Evolutionary conservation across 2,329 filamentous ascomycete species (phyloP).

Genomic region (Thelonectria olida): DNA sequence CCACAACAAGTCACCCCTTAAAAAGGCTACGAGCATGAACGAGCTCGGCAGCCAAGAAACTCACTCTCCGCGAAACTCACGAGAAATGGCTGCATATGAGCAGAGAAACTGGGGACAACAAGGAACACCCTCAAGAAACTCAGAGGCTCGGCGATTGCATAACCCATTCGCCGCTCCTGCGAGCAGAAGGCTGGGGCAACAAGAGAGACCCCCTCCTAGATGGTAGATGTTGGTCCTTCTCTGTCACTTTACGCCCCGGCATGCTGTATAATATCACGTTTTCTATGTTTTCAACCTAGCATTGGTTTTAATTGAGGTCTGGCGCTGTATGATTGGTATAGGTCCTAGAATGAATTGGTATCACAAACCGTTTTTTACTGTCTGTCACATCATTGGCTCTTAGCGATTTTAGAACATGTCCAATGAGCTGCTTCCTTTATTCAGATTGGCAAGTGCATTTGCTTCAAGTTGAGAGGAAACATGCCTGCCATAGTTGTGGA

Average conservation of each 20-base stretch:
- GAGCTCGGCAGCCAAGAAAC: slow-evolving; percentile 57
- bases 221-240: slow-evolving; percentile 35
- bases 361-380: too few species aligned
- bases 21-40: slow-evolving; percentile 76
- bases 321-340: not conserved
- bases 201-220: slow-evolving; percentile 54
- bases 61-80: slow-evolving; percentile 65
- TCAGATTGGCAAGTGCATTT: not conserved
- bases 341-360: too few species aligned
- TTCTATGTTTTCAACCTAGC: not conserved
- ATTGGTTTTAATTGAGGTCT: not conserved
- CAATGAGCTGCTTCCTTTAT: too few species aligned
- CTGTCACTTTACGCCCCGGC: not conserved
- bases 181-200: slow-evolving; percentile 46
- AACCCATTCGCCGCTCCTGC: slow-evolving; percentile 54
- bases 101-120: slow-evolving; percentile 53
- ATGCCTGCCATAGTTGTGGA: not conserved
- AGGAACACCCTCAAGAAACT: slow-evolving; percentile 53
- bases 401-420: too few species aligned
- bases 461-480: not conserved
- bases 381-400: not conserved
- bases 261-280: slow-evolving; percentile 12
- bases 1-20: slow-evolving; percentile 83
- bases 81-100: slow-evolving; percentile 69
- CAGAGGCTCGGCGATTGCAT: slow-evolving; percentile 41